Evolutionary conservation across 352 stramenopile genomes (phyloP).

Genomic region (Phytophthora pistaciae): DNA sequence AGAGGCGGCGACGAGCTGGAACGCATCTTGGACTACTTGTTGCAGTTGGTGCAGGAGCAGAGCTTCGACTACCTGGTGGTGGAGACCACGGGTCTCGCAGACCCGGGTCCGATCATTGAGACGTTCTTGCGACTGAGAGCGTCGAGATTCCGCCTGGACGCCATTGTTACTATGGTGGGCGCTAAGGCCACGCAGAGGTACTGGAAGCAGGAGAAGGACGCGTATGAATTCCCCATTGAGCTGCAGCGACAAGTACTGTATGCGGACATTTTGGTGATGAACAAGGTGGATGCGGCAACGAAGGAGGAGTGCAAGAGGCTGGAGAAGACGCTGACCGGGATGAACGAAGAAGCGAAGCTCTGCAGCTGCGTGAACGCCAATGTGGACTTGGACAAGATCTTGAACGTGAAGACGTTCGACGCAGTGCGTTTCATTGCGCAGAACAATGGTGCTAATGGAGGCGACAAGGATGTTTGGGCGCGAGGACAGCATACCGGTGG

Average conservation of each 20-base stretch:
- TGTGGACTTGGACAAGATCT: conserved; percentile 59
- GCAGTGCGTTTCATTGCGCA: conserved; percentile 59
- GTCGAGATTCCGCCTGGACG: conserved; percentile 95
- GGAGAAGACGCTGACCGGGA: conserved; percentile 36
- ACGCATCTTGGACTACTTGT: conserved; percentile 91
- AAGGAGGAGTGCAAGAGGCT: conserved; percentile 41
- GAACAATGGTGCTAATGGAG: conserved; percentile 22
- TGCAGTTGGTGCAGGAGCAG: conserved; percentile 66
- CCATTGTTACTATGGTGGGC: conserved; percentile 97
- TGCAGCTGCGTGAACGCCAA: conserved; percentile 61
- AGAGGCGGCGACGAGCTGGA: conserved; percentile 87
- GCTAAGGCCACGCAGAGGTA: conserved; percentile 69
- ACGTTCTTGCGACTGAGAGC: conserved; percentile 94
- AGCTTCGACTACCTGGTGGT: conserved; percentile 98
- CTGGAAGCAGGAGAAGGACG: conserved; percentile 31
- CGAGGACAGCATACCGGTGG: conserved; percentile 57
- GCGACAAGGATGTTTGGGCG: conserved; percentile 19
- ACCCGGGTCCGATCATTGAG: conserved; percentile 97
- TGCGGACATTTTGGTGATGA: conserved; percentile 75
- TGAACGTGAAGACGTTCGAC: conserved; percentile 82
- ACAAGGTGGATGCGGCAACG: conserved; percentile 76
- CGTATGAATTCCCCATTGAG: conserved; percentile 63
- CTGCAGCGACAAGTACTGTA: conserved; percentile 75
- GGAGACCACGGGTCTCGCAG: conserved; percentile 97
- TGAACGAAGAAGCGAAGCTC: conserved; percentile 63